Evolutionary conservation across 768 basidiomycete species (phyloP), one percentile per base, ranked within the genome.

Genomic region (Boletus fagicola): DNA sequence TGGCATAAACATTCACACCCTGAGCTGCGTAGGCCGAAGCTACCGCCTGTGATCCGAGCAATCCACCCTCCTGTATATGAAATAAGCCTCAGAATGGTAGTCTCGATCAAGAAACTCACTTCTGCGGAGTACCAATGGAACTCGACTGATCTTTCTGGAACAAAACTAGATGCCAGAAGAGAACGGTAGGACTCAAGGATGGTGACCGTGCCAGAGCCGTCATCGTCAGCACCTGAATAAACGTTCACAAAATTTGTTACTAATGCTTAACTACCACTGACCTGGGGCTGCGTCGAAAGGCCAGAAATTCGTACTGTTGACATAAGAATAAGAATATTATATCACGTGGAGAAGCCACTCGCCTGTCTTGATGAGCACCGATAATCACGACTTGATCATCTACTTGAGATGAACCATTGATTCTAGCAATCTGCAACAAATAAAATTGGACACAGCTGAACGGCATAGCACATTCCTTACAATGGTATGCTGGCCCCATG

Each of bases 21-120:
- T 54, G 39, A 16, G 68, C 61, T 49, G 83, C 84, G 68, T 96
- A 97, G 58, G 82, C 80, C 63, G 79, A 77, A 38, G 93, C 93
- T 50, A 98, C 82, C 18, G 94, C 94, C 73, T 95, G 94, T 38
- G 90, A 93, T 40, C 94, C 94, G 52, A 93, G 83, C 38, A 93
- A 81, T 13, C 92, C 92, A 50, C 84, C 88, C 75, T 92, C 90
- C 90, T 72, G 30, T 11, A 38, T 13, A 28, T 40, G 13, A 22
- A 24, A 31, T 68, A 13, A 66, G 53, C 22, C 31, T 35, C 11
- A 3, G 3, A 28, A 15, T 11, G 1, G 36, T 10, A 40, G 20
- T 18, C 16, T 38, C 10, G 1, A 51, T 33, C 11, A 16, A 28
- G 38, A 63, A 53, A 55, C 66, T 57, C 57, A 68, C 76, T 54